Base-by-base conservation (phyloP, 129 eudicot species). In the Arctium lappa region DNA sequence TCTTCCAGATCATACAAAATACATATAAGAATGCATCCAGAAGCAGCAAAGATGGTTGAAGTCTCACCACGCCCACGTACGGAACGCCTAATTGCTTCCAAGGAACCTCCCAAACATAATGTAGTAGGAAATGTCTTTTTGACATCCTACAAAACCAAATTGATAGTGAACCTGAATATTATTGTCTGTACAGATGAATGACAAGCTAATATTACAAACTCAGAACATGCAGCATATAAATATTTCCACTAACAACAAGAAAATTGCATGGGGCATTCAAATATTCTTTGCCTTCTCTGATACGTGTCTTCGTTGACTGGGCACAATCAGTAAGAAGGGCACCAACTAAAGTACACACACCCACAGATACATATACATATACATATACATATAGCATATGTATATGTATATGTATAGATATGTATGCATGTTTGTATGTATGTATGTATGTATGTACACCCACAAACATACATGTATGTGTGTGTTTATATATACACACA, bases 1-100 rank as follows among this genome's bases (percentile, higher is more conserved):
- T 60, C 68, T 60, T 15, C 11, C 6, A 56, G 13, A 22, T 5
- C 37, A 42, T 42, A 30, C 27, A 50, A 22, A 8, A 48, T 70
- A 37, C 75, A 78, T 30, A 60, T 48, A 3, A 38, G 15, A 27
- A 44, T 62, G 40, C 29, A 74, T 46, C 37, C 69, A 65, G 75
- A 40, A 79, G 16, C 12, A 13, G 75, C 60, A 79, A 68, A 39
- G 44, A 69, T 27, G 48, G 44, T n/a, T 53, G 4, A 85, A 80
- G 63, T 76, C 95, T 95, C 85, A 95, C 99, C 99, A 75, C 94
- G 98, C 22, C 98, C 99, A 85, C 80, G 86, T 82, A 93, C 13
- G 63, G 90, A 84, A 68, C 89, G 97, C 85, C 92, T 90, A 79
- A 95, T 77, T 75, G 97, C 97, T 84, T 90, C 94, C 86, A 88